Evolutionary conservation across 345 rosid genomes (phyloP).

Genomic region (Pugionium cornutum): DNA sequence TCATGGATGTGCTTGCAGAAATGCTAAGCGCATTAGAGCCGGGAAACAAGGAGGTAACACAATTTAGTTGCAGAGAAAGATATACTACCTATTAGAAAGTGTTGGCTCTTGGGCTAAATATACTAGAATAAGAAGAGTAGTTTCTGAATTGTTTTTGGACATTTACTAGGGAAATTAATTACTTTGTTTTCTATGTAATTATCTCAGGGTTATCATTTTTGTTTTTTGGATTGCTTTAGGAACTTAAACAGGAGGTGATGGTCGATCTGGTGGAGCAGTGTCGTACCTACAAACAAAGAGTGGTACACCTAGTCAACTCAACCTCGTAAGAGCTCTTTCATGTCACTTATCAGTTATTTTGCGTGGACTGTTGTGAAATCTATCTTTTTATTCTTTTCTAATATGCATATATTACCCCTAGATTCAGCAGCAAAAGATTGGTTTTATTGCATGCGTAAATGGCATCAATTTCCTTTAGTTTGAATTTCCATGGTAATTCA

Average conservation of each 20-base stretch:
- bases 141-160: background rate
- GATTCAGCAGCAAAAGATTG: background rate
- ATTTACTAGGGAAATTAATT: background rate
- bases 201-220: slow-evolving; percentile 2
- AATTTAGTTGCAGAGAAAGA: background rate
- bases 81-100: no score
- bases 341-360: background rate
- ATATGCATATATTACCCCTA: background rate
- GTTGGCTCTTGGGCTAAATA: slow-evolving; percentile 4
- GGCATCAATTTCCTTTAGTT: background rate
- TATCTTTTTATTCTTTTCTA: background rate
- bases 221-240: slow-evolving; percentile 50
- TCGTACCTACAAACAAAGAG: slow-evolving; percentile 94
- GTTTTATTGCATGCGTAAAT: slow-evolving; percentile 16
- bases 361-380: background rate
- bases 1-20: slow-evolving; percentile 96
- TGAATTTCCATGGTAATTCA: slow-evolving; percentile 11
- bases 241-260: slow-evolving; percentile 92
- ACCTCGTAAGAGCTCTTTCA: slow-evolving; percentile 68
- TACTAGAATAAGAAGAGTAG: background rate
- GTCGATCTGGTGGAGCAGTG: slow-evolving; percentile 98
- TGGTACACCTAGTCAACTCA: slow-evolving; percentile 96
- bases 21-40: slow-evolving; percentile 96
- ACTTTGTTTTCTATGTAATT: background rate
- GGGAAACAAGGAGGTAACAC: slow-evolving; percentile 77